These are phyloP conservation scores for Dendrocalamus latiflorus DNA, from an alignment of 202 grass and related monocot genomes.

Conservation along the genomic window DNA sequence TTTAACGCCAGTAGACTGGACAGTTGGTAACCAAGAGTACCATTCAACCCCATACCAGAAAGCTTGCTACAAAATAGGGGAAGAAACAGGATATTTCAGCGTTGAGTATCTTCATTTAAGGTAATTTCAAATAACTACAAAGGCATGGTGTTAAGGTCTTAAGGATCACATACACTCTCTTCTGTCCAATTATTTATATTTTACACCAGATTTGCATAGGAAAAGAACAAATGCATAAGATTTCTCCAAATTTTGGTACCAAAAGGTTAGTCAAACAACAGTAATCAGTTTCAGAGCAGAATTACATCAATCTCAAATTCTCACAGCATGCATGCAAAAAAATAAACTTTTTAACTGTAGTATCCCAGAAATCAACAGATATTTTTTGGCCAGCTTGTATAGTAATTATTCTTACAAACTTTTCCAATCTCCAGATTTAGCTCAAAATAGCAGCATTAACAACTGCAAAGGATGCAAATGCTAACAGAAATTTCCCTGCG, in stretches of 20 bases:
- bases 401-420: background rate
- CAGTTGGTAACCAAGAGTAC: slow-evolving; percentile 72
- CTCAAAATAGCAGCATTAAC: background rate
- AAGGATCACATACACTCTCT: background rate
- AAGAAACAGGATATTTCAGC: slow-evolving; percentile 17
- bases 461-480: background rate
- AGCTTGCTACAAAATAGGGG: slow-evolving; percentile 58
- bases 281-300: background rate
- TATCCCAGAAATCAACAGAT: background rate
- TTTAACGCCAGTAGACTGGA: slow-evolving; percentile 60
- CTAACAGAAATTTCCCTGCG: background rate
- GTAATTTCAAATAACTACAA: background rate
- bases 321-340: background rate
- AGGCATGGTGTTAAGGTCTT: background rate
- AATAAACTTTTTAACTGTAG: background rate
- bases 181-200: background rate
- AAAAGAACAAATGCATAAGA: background rate
- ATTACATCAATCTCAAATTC: background rate
- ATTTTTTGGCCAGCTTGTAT: background rate
- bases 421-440: background rate
- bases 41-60: slow-evolving; percentile 74
- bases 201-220: background rate
- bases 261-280: background rate
- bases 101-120: background rate
- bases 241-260: background rate